Conservation (phyloP, 2,329 filamentous ascomycete genomes). For the Colletotrichum cordylinicola region DNA sequence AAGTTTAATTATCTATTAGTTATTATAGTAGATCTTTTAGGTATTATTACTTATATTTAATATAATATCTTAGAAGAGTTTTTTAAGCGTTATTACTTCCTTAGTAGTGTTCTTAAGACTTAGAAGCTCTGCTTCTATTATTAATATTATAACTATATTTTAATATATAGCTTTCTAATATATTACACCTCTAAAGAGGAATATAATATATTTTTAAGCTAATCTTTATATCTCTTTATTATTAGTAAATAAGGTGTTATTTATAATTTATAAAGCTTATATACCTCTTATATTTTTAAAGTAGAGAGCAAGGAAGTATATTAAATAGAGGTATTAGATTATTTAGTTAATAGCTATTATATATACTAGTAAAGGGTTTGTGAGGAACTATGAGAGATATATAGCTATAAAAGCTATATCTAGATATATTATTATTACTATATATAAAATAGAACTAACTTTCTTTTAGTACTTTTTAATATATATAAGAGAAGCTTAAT, state of each 20-base stretch:
- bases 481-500: background rate
- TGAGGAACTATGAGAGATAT: constrained; percentile 7
- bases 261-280: background rate
- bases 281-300: background rate
- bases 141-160: background rate
- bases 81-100: background rate
- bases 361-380: background rate
- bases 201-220: background rate
- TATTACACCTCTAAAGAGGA: background rate
- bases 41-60: background rate
- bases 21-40: background rate
- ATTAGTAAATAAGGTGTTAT: background rate
- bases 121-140: background rate
- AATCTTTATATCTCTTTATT: background rate
- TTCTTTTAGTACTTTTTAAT: constrained; percentile 3
- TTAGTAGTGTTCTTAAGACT: background rate
- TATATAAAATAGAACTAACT: background rate
- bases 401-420: background rate
- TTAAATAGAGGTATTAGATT: background rate
- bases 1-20: too few relatives aligned
- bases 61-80: background rate
- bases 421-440: background rate
- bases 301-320: background rate
- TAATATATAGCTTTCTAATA: background rate
- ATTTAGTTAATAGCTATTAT: background rate